Evolutionary conservation across 2,329 filamentous ascomycete genomes (phyloP), one percentile per base, ranked within the genome.

Genomic region (Ophiostoma ulmi): DNA sequence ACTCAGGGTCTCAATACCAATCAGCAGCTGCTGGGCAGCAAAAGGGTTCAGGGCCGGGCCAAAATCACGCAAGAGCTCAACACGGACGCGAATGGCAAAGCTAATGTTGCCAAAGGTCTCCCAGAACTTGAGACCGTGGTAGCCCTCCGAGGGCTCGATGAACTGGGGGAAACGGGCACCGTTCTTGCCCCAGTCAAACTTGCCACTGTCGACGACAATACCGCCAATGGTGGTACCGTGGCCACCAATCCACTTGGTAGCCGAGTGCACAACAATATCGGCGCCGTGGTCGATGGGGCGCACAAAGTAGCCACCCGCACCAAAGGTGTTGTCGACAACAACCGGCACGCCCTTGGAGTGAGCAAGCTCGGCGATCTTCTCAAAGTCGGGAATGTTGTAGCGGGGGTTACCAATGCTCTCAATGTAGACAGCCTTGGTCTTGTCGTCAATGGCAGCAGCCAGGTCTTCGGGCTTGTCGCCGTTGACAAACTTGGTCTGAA

Each of bases 201-300:
- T 95, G 76, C 94, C 94, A 75, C 90, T 88, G 82, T 97, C 94
- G 74, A 97, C 84, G 44, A 97, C 86, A 63, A 97, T 86, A 73
- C 94, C 94, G 71, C 86, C 94, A 75, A 97, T 91, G 36, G 94
- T 97, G 58, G 94, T 97, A 73, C 94, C 94, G 80, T 98, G 94
- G 61, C 94, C 94, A 71, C 94, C 94, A 73, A 98, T 97, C 94
- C 94, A 97, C 81, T 97, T 97, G 72, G 94, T 97, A 13, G 93
- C 93, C 55, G 91, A 95, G 85, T 97, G 93, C 35, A 97, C 92
- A 69, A 97, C 90, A 72, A 97, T 97, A 78, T 97, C 94, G 74
- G 92, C 94, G 70, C 94, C 94, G 80, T 97, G 91, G 35, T 94
- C 90, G 76, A 97, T 94, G 58, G 94, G 94, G 7, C 91, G 88